phyloP scores from a whole-genome alignment of 2,329 filamentous ascomycete species.

The Huntiella decipiens region DNA sequence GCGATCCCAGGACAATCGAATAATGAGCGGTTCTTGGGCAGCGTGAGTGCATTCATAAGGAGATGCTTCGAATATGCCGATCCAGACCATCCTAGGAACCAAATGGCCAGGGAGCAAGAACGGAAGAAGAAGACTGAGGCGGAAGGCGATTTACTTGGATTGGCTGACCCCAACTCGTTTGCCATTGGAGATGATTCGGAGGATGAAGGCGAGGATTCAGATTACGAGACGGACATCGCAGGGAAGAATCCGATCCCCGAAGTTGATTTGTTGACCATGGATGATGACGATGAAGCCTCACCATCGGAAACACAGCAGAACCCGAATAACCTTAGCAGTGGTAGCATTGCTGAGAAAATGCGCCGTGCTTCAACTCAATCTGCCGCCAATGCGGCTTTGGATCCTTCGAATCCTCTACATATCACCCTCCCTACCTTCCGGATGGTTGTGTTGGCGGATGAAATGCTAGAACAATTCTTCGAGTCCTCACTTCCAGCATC shows the following conservation, averaged over 20 bases:
- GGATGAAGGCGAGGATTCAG: conserved; percentile 28
- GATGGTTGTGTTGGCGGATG: conserved; percentile 94
- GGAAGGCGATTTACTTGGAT: background rate
- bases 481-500: conserved; percentile 87
- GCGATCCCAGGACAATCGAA: conserved; percentile 35
- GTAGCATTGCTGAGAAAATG: conserved; percentile 17
- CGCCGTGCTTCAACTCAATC: conserved; percentile 48
- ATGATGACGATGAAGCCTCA: conserved; percentile 15
- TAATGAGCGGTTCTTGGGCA: conserved; percentile 78
- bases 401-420: conserved; percentile 81
- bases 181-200: conserved; percentile 58
- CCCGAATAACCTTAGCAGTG: conserved; percentile 11
- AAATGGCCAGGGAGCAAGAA: conserved; percentile 19
- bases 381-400: conserved; percentile 72
- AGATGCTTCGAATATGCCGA: conserved; percentile 97
- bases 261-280: conserved; percentile 37
- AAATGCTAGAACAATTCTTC: conserved; percentile 91
- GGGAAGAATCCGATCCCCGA: conserved; percentile 19
- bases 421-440: conserved; percentile 95
- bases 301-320: conserved; percentile 19
- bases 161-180: conserved; percentile 36
- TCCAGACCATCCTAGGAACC: conserved; percentile 56
- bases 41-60: conserved; percentile 87
- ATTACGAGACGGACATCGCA: conserved; percentile 22
- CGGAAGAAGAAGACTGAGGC: background rate